Percentiles rank a stretch among this genome's conserved stretches.
These are phyloP conservation scores for Fusarium fujikuroi DNA, from an alignment of 2,329 filamentous ascomycete genomes.

Conservation along the genomic window DNA sequence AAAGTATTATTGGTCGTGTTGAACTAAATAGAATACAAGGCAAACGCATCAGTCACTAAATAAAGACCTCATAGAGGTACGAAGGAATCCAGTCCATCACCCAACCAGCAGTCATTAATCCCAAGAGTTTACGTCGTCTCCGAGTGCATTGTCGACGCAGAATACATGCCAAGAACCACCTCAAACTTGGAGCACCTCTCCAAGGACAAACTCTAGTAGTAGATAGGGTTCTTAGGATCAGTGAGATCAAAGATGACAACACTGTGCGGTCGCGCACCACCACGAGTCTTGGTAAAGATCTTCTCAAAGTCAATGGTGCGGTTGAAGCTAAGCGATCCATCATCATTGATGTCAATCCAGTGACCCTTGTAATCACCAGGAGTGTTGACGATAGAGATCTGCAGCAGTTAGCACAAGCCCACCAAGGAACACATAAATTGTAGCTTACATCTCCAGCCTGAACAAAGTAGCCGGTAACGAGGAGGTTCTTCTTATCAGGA, in stretches of 20 bases:
- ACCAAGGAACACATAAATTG: rapidly evolving
- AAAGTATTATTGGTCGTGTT: too few relatives aligned
- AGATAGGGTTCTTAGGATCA: conserved; percentile 62
- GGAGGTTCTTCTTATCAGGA: conserved; percentile 71
- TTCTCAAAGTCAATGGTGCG: conserved; percentile 66
- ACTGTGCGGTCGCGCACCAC: conserved; percentile 68
- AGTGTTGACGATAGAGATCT: conserved; percentile 69
- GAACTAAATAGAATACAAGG: too few relatives aligned
- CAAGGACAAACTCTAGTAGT: conserved; percentile 50
- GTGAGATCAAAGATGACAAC: conserved; percentile 66
- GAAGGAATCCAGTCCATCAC: too few relatives aligned
- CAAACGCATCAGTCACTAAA: too few relatives aligned
- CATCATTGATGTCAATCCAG: conserved; percentile 67
- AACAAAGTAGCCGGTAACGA: conserved; percentile 74
- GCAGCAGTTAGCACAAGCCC: neutral
- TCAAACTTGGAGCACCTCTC: too few relatives aligned
- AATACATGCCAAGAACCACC: too few relatives aligned
- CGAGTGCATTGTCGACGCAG: rapidly evolving
- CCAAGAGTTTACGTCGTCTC: too few relatives aligned
- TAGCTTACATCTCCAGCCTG: conserved; percentile 63
- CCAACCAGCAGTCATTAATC: too few relatives aligned
- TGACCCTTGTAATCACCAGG: conserved; percentile 70
- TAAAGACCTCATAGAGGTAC: too few relatives aligned
- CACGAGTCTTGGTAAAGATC: conserved; percentile 61
- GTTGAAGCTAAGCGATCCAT: conserved; percentile 69